phyloP scores from a whole-genome alignment of 108 stramenopile species.

The Mayamaea pseudoterrestris region DNA sequence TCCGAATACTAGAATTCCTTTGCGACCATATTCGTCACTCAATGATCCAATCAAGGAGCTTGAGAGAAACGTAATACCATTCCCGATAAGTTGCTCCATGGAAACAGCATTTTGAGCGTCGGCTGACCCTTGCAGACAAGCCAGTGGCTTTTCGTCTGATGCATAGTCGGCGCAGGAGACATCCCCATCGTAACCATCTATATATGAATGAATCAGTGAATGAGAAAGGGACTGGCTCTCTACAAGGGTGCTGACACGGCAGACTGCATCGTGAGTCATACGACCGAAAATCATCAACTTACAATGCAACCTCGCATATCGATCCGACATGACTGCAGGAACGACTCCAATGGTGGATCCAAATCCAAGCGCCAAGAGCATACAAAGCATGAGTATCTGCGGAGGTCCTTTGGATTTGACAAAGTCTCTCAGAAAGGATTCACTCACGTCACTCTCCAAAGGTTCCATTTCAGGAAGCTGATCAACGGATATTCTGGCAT shows the following conservation, averaged over 20 bases:
- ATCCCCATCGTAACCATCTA: not conserved
- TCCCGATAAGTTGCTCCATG: conserved; percentile 34
- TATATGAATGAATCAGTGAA: not conserved
- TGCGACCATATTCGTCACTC: conserved; percentile 66
- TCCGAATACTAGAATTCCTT: conserved; percentile 44
- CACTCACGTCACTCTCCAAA: too few relatives aligned
- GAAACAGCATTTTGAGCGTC: conserved; percentile 70
- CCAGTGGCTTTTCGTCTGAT: conserved; percentile 24
- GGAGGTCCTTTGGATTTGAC: conserved; percentile 43
- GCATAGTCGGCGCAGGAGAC: not conserved
- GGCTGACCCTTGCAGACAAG: conserved; percentile 46
- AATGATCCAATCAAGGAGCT: conserved; percentile 65
- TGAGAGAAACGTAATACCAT: conserved; percentile 55
- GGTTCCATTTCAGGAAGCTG: too few relatives aligned
- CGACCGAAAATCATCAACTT: too few relatives aligned
- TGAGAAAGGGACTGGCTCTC: conserved; percentile 4
- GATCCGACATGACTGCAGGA: conserved; percentile 70
- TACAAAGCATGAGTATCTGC: conserved; percentile 56
- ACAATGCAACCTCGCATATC: conserved; percentile 68
- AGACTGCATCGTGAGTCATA: too few relatives aligned
- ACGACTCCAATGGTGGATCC: conserved; percentile 70
- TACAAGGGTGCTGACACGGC: too few relatives aligned
- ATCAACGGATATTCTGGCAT: too few relatives aligned
- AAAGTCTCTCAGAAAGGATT: conserved; percentile 36
- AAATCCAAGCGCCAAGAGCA: conserved; percentile 50